Base-by-base conservation (phyloP, 805 yeast genomes). In the Torulaspora quercuum region DNA sequence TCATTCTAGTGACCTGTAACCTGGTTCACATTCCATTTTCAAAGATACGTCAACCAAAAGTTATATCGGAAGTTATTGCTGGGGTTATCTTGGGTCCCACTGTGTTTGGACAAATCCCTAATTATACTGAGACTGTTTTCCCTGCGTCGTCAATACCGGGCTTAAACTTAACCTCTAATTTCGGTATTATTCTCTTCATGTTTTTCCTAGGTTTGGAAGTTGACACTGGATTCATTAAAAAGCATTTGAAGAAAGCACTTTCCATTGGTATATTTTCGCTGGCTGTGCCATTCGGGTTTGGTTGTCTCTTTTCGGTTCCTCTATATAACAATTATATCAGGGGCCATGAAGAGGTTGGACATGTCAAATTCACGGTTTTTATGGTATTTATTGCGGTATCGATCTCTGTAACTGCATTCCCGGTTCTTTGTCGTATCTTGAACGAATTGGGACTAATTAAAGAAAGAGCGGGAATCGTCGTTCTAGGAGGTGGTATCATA, bases 361-460 rank as follows among this genome's bases (percentile, higher is more conserved):
- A 57, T 4, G 67, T 78, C 22, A 67, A 76, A 36, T 83, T 82
- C 53, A 78, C 89, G 9, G 81, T 87, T 0, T 84, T 71, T 49
- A 77, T 80, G 81, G 83, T 83, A 7, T 84, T 84, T 49, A 78
- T 84, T 33, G 89, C 90, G 2, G 87, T 82, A 8, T 90, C 95
- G 2, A 71, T 83, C 69, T 77, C 90, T 45, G 82, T 84, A 46
- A 84, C 95, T 3, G 95, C 95, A 1, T 80, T 84, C 58, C 95
- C 95, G 0, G 95, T 84, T 2, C 62, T 84, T 44, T 90, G 85
- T 1, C 75, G 94, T 54, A 84, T 84, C 17, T 63, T 84, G 45
- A 78, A 87, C 4, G 90, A 83, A 53, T 67, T 84, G 44, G 71
- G 83, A 46, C 66, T 84, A 42, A 71, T 81, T 21, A 78, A 77